A percentile compares a stretch with the other conserved stretches of the same genome.
Evolutionary conservation across 352 stramenopile genomes (phyloP).

Genomic region (Globisporangium takayamanum): DNA sequence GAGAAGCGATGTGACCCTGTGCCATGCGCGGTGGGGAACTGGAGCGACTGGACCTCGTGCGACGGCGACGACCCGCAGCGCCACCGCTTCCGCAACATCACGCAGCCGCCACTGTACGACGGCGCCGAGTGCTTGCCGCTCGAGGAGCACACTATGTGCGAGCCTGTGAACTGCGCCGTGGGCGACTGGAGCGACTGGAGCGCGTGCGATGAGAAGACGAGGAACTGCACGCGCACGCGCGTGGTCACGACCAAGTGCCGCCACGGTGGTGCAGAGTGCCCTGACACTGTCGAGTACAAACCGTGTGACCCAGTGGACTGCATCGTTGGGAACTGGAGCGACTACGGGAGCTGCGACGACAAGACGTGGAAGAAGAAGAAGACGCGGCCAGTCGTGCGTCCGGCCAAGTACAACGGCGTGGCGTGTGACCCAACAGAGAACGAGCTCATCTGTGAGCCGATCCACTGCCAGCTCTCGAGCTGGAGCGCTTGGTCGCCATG

Average conservation of each 20-base stretch:
- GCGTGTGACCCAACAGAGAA: conserved; percentile 39
- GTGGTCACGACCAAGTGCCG: conserved; percentile 13
- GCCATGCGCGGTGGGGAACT: conserved; percentile 30
- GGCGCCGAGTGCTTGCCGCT: conserved; percentile 27
- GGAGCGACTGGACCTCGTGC: conserved; percentile 43
- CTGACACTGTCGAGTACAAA: conserved; percentile 24
- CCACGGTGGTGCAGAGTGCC: conserved; percentile 30
- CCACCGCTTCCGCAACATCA: conserved; percentile 28
- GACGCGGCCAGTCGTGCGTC: conserved; percentile 21
- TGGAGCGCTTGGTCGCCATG: conserved; percentile 31
- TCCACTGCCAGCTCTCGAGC: conserved; percentile 37
- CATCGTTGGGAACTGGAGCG: conserved; percentile 29
- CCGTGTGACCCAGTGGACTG: conserved; percentile 42
- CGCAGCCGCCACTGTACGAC: conserved; percentile 25
- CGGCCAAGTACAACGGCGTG: conserved; percentile 31
- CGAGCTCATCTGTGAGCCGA: conserved; percentile 37
- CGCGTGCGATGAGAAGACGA: conserved; percentile 28
- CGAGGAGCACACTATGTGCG: conserved; percentile 27
- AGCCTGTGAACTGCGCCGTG: conserved; percentile 35
- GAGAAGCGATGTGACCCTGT: conserved; percentile 43
- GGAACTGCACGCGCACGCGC: conserved; percentile 34
- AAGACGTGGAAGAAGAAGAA: conserved; percentile 46
- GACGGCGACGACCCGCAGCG: conserved; percentile 40
- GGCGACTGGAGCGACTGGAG: conserved; percentile 38
- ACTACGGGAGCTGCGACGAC: conserved; percentile 33